Percentiles rank a stretch among this genome's conserved stretches.
Conservation (phyloP, 202 grass and related monocot genomes). For the Cymbopogon flexuosus region DNA sequence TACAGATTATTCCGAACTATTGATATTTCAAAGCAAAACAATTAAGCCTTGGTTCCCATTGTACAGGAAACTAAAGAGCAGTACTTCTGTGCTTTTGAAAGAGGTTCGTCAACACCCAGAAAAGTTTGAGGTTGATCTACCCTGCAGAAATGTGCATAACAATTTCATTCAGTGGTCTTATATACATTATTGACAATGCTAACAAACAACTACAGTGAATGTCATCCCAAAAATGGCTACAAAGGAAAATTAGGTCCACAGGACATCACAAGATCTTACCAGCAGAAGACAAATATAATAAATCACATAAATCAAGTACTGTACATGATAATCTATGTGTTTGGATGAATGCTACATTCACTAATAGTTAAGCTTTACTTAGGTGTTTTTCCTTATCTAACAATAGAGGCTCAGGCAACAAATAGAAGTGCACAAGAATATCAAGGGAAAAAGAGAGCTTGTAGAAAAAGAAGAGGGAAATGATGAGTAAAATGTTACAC, state of each 20-base stretch:
- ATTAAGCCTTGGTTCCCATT: conserved; percentile 9
- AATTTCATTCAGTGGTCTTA: conserved; percentile 13
- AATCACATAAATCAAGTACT: background rate
- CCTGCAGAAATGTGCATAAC: conserved; percentile 31
- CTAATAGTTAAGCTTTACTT: background rate
- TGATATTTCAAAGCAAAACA: conserved; percentile 24
- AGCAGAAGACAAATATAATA: background rate
- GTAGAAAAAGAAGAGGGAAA: background rate
- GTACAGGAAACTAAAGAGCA: conserved; percentile 34
- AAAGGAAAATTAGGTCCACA: background rate
- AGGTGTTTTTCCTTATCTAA: background rate
- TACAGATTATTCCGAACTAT: conserved; percentile 41
- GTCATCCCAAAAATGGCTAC: background rate
- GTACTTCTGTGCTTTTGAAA: conserved; percentile 15
- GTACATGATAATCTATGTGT: background rate
- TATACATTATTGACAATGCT: background rate
- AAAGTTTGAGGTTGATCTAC: conserved; percentile 16
- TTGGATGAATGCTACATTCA: background rate
- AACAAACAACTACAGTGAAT: background rate
- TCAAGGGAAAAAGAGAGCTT: background rate
- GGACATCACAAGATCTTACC: background rate
- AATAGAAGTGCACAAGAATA: background rate
- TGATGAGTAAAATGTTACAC: background rate
- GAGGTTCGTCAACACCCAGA: conserved; percentile 29
- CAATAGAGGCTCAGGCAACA: background rate